Conservation (phyloP, 2,329 filamentous ascomycete species). For the Westerdykella sp. region DNA sequence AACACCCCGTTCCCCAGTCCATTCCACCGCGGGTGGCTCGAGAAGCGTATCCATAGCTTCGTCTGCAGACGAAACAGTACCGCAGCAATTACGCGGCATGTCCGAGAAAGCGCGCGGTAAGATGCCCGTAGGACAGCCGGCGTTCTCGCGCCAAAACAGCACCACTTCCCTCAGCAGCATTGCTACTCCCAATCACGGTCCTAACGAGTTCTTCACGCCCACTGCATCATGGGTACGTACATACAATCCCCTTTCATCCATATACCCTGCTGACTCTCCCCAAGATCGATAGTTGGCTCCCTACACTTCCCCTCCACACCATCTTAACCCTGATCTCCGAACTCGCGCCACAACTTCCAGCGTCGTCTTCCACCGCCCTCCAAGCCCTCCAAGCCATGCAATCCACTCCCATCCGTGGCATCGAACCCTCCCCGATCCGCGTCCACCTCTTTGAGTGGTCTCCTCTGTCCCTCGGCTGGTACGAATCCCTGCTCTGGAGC, state of each 20-base stretch:
- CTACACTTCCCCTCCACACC: conserved; percentile 81
- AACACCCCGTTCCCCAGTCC: conserved; percentile 22
- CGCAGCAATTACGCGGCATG: conserved; percentile 80
- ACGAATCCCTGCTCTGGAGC: conserved; percentile 89
- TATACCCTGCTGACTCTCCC: conserved; percentile 14
- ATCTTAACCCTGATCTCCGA: conserved; percentile 68
- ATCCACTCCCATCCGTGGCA: conserved; percentile 58
- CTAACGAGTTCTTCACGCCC: conserved; percentile 64
- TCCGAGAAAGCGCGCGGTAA: conserved; percentile 96
- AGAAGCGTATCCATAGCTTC: conserved; percentile 64
- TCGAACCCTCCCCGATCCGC: conserved; percentile 68
- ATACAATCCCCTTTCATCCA: neutral
- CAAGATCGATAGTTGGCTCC: conserved; percentile 87
- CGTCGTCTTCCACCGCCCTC: conserved; percentile 34
- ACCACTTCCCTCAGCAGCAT: conserved; percentile 70
- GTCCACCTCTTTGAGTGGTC: conserved; percentile 96
- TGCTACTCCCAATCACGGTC: conserved; percentile 52
- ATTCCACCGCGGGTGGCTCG: conserved; percentile 38
- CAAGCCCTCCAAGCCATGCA: conserved; percentile 47
- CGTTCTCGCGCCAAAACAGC: conserved; percentile 86
- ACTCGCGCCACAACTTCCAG: conserved; percentile 46
- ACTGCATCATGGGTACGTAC: conserved; percentile 63
- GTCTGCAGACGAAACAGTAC: conserved; percentile 70
- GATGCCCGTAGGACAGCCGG: conserved; percentile 75
- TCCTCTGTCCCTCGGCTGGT: conserved; percentile 84